Conservation (phyloP, 139 green algal genomes). For the Tetratostichococcus sp. region DNA sequence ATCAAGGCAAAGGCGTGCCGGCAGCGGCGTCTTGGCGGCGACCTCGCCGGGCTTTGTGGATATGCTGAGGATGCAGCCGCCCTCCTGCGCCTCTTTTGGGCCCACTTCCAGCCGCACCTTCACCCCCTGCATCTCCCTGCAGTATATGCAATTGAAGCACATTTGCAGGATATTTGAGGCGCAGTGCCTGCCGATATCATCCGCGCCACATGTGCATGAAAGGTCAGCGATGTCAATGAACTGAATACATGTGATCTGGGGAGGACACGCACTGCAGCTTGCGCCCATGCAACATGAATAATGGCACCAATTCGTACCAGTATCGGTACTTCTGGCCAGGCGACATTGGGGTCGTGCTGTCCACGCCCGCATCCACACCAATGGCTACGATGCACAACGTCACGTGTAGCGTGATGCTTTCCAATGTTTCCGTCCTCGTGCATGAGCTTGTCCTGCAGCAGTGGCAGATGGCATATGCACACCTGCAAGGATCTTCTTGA, state of each 20-base stretch:
- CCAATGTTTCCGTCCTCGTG: no score
- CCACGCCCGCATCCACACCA: background rate
- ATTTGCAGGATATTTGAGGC: no score
- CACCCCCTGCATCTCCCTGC: slow-evolving; percentile 44
- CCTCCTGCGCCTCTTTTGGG: slow-evolving; percentile 27
- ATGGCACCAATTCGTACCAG: background rate
- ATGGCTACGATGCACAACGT: background rate
- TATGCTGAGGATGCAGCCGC: slow-evolving; percentile 17
- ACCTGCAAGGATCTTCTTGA: background rate
- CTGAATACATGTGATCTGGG: no score
- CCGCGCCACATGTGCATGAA: no score
- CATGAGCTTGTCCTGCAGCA: background rate
- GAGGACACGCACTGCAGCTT: no score
- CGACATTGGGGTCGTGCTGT: background rate
- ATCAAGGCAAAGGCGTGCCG: background rate
- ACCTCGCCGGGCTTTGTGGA: slow-evolving; percentile 30
- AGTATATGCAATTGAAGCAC: background rate
- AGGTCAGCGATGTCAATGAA: no score
- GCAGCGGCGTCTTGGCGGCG: slow-evolving; percentile 27
- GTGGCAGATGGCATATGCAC: no score
- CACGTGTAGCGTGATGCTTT: no score
- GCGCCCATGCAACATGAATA: background rate
- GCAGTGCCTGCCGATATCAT: no score
- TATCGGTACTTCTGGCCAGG: background rate
- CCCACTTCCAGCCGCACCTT: slow-evolving; percentile 40